Evolutionary conservation across 176 grass and related monocot genomes (phyloP).

Genomic region (Pontederia paniculata): DNA sequence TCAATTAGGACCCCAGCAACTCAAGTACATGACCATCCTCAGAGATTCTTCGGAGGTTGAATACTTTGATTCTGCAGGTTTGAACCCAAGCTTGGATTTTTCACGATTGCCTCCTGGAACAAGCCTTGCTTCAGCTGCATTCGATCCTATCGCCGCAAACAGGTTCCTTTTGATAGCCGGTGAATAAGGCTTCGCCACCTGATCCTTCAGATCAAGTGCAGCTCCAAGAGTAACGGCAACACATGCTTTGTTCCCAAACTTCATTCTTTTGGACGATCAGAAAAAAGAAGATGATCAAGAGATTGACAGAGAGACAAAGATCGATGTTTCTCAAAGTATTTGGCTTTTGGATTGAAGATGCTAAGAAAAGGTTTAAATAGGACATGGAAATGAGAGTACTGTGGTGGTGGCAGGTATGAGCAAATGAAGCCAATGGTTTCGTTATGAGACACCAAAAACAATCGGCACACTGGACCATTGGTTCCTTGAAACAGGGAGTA

Average conservation of each 20-base stretch:
- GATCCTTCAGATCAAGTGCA: conserved; percentile 1
- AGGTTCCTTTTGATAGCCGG: too few relatives aligned
- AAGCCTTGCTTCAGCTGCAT: background rate
- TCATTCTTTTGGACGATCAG: background rate
- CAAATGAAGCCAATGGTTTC: background rate
- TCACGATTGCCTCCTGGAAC: conserved; percentile 11
- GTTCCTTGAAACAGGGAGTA: conserved; percentile 3
- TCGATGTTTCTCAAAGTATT: background rate
- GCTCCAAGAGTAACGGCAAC: background rate
- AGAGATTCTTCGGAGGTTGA: conserved; percentile 49
- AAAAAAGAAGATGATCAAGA: background rate
- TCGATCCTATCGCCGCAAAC: background rate
- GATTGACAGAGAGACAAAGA: background rate
- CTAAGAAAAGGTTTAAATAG: background rate
- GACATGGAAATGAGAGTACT: background rate
- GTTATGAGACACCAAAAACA: background rate
- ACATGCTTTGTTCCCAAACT: conserved; percentile 1
- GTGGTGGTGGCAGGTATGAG: background rate
- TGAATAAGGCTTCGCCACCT: background rate
- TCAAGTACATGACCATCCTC: conserved; percentile 62
- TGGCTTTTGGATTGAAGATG: background rate
- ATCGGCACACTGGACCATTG: background rate
- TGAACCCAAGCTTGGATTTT: conserved; percentile 15
- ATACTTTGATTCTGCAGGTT: conserved; percentile 21
- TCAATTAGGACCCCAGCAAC: conserved; percentile 78